Percentiles rank a stretch among this genome's conserved stretches.
Conservation (phyloP, 768 basidiomycete species). For the Naematelia encephala region DNA sequence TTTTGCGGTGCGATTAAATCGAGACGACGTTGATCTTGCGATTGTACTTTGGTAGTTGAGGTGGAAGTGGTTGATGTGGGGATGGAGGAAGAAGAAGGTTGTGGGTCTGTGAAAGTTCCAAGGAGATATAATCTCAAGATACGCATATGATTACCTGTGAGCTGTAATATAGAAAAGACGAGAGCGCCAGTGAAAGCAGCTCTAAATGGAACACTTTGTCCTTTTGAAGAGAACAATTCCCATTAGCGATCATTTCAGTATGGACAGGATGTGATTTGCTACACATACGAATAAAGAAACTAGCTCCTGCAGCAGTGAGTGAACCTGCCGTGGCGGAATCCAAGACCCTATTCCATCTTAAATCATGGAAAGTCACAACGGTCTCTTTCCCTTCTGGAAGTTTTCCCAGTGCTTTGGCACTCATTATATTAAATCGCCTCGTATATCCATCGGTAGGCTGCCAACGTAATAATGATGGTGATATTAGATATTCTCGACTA, state of each 20-base stretch:
- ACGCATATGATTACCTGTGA: not conserved
- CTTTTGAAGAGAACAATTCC: no score
- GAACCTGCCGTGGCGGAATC: slow-evolving; percentile 56
- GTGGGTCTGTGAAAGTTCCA: not conserved
- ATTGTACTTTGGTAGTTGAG: not conserved
- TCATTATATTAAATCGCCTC: slow-evolving; percentile 13
- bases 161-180: not conserved
- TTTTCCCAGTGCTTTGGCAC: slow-evolving; percentile 18
- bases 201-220: not conserved
- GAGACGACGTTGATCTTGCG: not conserved
- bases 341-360: slow-evolving; percentile 53
- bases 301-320: not conserved
- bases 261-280: no score
- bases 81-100: not conserved
- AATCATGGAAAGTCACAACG: not conserved
- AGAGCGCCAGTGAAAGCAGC: not conserved
- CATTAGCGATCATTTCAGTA: no score
- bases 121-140: not conserved
- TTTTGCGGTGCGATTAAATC: not conserved
- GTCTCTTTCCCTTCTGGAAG: slow-evolving; percentile 10
- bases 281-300: not conserved
- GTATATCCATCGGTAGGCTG: slow-evolving; percentile 56
- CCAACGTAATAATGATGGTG: slow-evolving; percentile 59
- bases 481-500: slow-evolving; percentile 70
- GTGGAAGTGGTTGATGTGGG: not conserved